Base-by-base conservation (phyloP, 1,284 basidiomycete genomes). In the Cryptococcus sp. region DNA sequence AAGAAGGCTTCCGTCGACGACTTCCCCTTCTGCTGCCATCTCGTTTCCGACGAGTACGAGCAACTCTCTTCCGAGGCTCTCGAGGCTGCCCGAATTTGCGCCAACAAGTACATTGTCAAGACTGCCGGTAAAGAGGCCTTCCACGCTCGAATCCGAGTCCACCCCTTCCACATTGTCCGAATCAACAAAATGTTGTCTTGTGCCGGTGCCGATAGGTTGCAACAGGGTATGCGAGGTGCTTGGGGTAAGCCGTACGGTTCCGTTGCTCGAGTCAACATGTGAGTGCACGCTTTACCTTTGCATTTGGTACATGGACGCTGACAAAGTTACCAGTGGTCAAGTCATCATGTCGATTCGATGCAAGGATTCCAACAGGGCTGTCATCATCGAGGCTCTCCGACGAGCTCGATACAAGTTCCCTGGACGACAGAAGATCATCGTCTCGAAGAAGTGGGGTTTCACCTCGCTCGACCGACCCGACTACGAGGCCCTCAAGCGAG, bases 121-220 rank as follows among this genome's bases (percentile, higher is more conserved):
- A 92, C 87, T 22, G 84, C 88, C 45, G 94, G 94, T 72, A 97
- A 97, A 80, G 94, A 98, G 71, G 89, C 93, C 19, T 97, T 98
- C 92, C 94, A 98, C 77, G 75, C 97, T 74, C 84, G 94, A 68
- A 91, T 98, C 63, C 87, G 93, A 59, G 91, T 91, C 51, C 94
- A 98, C 79, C 94, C 94, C 54, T 97, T 87, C 90, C 94, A 97
- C 76, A 90, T 97, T 64, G 78, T 98, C 77, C 88, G 94, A 64
- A 97, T 97, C 86, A 97, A 98, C 88, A 98, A 98, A 85, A 97
- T 97, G 89, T 89, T 97, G 81, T 90, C 87, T 55, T 97, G 94
- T 75, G 94, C 94, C 65, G 94, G 94, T 73, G 93, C 94, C 68
- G 94, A 97, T 92, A 80, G 71, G 59, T 84, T 93, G 63, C 93